Conservation (phyloP, 1,284 basidiomycete species). For the Gymnopus androsaceus region DNA sequence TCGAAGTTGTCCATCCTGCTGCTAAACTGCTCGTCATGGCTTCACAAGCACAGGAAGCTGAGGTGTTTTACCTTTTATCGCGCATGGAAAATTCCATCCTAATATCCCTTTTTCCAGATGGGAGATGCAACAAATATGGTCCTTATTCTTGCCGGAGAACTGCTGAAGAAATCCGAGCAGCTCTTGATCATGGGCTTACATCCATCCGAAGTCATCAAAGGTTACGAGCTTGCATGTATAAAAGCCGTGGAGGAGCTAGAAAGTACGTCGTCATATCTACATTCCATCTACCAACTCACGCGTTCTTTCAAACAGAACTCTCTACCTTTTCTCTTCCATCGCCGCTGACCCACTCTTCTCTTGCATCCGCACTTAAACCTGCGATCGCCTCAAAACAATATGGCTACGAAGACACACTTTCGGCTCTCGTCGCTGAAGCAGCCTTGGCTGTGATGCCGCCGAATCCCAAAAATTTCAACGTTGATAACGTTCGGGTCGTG, state of each 20-base stretch:
- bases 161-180: constrained; percentile 92
- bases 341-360: constrained; percentile 77
- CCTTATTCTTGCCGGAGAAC: constrained; percentile 93
- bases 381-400: constrained; percentile 98
- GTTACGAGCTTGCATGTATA: constrained; percentile 91
- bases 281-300: constrained; percentile 13
- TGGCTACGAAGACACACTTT: constrained; percentile 85
- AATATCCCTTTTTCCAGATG: constrained; percentile 57
- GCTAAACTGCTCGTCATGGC: constrained; percentile 98
- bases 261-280: constrained; percentile 56
- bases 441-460: constrained; percentile 88
- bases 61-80: constrained; percentile 53
- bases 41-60: constrained; percentile 92
- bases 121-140: constrained; percentile 97
- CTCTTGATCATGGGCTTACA: constrained; percentile 96
- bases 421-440: constrained; percentile 90
- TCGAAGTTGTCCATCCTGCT: constrained; percentile 98
- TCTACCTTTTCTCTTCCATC: constrained; percentile 69
- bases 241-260: constrained; percentile 90
- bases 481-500: constrained; percentile 97
- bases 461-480: constrained; percentile 91
- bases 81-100: constrained; percentile 2
- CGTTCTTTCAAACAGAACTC: constrained; percentile 47
- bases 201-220: constrained; percentile 91
- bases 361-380: constrained; percentile 84